phyloP scores from a whole-genome alignment of 2,329 filamentous ascomycete genomes.

The Exserohilum turcica region DNA sequence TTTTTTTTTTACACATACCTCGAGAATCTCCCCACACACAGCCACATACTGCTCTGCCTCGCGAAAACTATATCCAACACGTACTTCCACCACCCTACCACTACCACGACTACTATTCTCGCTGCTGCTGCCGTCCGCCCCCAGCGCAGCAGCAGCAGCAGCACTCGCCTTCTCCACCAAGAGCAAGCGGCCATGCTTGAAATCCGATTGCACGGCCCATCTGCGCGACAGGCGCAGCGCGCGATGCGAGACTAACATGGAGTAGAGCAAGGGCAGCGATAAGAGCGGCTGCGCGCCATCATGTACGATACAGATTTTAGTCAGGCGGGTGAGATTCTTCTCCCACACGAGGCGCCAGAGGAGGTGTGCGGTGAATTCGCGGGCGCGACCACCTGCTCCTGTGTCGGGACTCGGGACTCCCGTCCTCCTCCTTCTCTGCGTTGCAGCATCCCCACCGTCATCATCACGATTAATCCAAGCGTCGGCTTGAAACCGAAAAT shows the following conservation, averaged over 20 bases:
- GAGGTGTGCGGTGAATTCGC: constrained; percentile 13
- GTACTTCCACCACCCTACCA: constrained; percentile 2
- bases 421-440: too few relatives aligned
- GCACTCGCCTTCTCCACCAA: constrained; percentile 12
- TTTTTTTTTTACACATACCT: too few relatives aligned
- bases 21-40: constrained; percentile 10
- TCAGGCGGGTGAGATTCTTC: constrained; percentile 13
- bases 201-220: constrained; percentile 11
- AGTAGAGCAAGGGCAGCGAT: constrained; percentile 3
- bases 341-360: constrained; percentile 22
- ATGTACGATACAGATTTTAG: constrained; percentile 24
- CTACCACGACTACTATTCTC: too few relatives aligned
- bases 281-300: constrained; percentile 11
- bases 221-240: constrained; percentile 4
- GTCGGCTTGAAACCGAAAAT: constrained; percentile 20
- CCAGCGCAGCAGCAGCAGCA: too few relatives aligned
- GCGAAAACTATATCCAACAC: constrained; percentile 15
- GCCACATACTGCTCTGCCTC: constrained; percentile 10
- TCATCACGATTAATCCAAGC: background rate
- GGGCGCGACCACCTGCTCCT: too few relatives aligned
- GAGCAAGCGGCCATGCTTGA: constrained; percentile 14
- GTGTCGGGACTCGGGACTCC: too few relatives aligned
- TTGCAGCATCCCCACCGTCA: background rate
- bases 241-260: constrained; percentile 7
- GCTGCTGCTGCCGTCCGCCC: too few relatives aligned